Conservation (phyloP, 1,139 yeast genomes). For the Zhuliangozyma blackwelliae region DNA sequence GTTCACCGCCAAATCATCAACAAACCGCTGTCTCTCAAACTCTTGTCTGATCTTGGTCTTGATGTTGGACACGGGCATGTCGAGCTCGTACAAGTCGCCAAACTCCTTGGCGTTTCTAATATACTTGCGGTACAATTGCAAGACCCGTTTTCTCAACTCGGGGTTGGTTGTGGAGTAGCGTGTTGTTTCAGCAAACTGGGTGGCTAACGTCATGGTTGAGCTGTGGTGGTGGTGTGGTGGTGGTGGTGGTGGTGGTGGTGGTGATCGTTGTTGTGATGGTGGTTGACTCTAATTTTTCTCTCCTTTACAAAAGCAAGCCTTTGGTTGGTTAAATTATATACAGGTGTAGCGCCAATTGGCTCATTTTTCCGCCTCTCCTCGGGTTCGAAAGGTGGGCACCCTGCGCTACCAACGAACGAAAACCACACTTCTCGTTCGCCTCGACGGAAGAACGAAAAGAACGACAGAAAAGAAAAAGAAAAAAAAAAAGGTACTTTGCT, state of each 20-base stretch:
- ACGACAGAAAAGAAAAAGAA: too few species aligned
- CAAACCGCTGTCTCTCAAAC: conserved; percentile 78
- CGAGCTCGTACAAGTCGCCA: conserved; percentile 71
- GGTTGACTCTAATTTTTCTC: conserved; percentile 3
- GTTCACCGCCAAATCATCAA: conserved; percentile 58
- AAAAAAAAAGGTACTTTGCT: too few species aligned
- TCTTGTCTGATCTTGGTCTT: conserved; percentile 86
- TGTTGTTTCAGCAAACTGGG: conserved; percentile 83
- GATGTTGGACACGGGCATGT: conserved; percentile 76
- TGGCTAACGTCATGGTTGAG: conserved; percentile 62
- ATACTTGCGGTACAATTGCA: conserved; percentile 69
- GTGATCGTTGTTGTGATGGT: neutral
- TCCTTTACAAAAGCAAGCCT: conserved; percentile 17
- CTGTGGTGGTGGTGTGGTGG: conserved; percentile 3
- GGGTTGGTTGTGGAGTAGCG: conserved; percentile 58
- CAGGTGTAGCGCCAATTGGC: conserved; percentile 4
- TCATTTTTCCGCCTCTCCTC: too few species aligned
- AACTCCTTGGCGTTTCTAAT: conserved; percentile 61
- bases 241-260: neutral
- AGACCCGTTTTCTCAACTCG: conserved; percentile 62
- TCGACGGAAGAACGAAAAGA: too few species aligned
- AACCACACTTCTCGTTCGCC: too few species aligned
- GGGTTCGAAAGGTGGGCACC: too few species aligned
- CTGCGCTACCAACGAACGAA: too few species aligned
- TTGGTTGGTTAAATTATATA: conserved; percentile 23